Conservation (phyloP, 2,329 filamentous ascomycete species). For the Chaetomiaceae sp. region DNA sequence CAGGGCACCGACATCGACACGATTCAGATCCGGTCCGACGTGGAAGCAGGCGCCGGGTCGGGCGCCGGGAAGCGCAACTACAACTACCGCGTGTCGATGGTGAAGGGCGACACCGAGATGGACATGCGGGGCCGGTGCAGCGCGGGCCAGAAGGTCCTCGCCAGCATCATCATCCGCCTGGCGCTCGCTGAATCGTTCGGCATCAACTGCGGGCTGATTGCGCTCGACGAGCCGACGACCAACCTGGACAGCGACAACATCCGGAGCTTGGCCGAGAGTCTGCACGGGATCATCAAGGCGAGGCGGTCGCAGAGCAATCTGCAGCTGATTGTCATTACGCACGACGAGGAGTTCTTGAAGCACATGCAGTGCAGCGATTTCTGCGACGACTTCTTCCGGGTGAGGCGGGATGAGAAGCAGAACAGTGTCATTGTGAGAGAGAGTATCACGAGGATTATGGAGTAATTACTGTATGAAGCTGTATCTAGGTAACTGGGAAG, state of each 20-base stretch:
- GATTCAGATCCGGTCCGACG: constrained; percentile 90
- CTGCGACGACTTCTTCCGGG: constrained; percentile 84
- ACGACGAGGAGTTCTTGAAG: constrained; percentile 92
- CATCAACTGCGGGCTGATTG: constrained; percentile 91
- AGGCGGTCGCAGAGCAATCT: constrained; percentile 88
- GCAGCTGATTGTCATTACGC: constrained; percentile 96
- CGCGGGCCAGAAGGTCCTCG: constrained; percentile 93
- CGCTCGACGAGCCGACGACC: constrained; percentile 94
- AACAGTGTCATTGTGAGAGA: constrained; percentile 79
- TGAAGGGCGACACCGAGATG: constrained; percentile 96
- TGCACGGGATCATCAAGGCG: constrained; percentile 81
- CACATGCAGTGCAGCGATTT: constrained; percentile 95
- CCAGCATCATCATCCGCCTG: constrained; percentile 94
- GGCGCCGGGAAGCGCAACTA: constrained; percentile 70
- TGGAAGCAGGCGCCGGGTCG: constrained; percentile 51
- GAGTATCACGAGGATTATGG: constrained; percentile 51
- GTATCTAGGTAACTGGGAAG: too few relatives aligned
- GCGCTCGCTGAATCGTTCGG: constrained; percentile 96
- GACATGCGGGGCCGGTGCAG: constrained; percentile 98
- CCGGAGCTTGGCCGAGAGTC: constrained; percentile 73
- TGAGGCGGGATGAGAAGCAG: constrained; percentile 76
- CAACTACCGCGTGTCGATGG: constrained; percentile 97
- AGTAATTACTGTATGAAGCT: too few relatives aligned
- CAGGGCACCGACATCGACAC: constrained; percentile 96
- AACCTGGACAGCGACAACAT: constrained; percentile 97